These are phyloP conservation scores for Aspergillus texensis DNA, from an alignment of 2,329 filamentous ascomycete species.

Conservation along the genomic window DNA sequence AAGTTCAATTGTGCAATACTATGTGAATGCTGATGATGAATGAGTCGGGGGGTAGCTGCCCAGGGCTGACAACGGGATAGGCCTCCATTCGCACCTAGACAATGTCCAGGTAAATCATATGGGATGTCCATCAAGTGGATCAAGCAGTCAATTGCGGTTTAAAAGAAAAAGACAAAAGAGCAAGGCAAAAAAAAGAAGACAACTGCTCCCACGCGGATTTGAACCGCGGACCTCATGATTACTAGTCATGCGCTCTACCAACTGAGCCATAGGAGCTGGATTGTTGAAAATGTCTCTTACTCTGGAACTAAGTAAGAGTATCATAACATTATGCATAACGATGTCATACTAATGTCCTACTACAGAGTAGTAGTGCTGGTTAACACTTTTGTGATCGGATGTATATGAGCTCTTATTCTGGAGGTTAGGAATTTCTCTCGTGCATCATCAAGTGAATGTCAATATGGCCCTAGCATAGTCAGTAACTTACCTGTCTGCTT, in stretches of 20 bases:
- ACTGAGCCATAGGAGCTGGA: conserved; percentile 2
- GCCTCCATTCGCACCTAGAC: neutral
- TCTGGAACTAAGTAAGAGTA: too few relatives aligned
- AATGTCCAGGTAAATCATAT: neutral
- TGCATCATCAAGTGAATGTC: too few relatives aligned
- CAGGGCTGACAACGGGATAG: neutral
- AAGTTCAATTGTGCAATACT: neutral
- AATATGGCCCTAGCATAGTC: too few relatives aligned
- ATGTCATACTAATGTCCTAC: too few relatives aligned
- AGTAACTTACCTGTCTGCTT: too few relatives aligned
- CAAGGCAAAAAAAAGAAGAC: neutral
- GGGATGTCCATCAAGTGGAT: neutral
- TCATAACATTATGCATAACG: too few relatives aligned
- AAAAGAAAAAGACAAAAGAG: neutral
- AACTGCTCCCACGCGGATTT: conserved; percentile 2
- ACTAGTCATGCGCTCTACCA: conserved; percentile 5
- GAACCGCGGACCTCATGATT: conserved; percentile 5
- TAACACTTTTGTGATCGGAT: too few relatives aligned
- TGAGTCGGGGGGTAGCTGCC: too few relatives aligned
- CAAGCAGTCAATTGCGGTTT: too few relatives aligned
- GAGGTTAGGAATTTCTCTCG: too few relatives aligned
- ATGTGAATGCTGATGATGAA: neutral
- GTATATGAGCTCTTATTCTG: too few relatives aligned
- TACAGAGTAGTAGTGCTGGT: too few relatives aligned
- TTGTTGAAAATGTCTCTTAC: neutral